Conservation (phyloP, 345 rosid species). For the Syzygium grande region DNA sequence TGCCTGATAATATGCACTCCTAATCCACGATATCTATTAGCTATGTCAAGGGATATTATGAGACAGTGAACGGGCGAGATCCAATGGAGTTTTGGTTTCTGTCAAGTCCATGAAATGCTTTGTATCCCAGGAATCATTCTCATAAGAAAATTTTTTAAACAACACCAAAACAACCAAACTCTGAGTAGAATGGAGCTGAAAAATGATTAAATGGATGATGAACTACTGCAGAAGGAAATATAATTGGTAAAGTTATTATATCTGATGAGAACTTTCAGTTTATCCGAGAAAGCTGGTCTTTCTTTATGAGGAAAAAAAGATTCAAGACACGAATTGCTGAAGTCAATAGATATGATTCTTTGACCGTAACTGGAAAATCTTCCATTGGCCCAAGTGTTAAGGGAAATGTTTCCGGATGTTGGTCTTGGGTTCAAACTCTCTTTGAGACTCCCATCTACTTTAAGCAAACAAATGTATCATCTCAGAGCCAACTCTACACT, state of each 20-base stretch:
- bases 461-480: too few relatives aligned
- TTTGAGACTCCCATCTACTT: neutral
- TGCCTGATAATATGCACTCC: constrained; percentile 87
- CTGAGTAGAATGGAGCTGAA: too few relatives aligned
- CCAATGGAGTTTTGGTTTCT: neutral
- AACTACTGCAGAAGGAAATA: neutral
- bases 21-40: constrained; percentile 54
- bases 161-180: too few relatives aligned
- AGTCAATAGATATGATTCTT: too few relatives aligned
- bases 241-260: neutral
- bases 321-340: neutral
- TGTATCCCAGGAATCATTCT: too few relatives aligned
- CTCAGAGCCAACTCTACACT: too few relatives aligned
- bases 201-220: too few relatives aligned
- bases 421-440: neutral
- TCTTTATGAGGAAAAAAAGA: neutral
- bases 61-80: neutral
- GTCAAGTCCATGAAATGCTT: too few relatives aligned
- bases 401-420: neutral
- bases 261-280: neutral
- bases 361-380: neutral
- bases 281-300: neutral
- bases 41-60: too few relatives aligned
- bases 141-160: too few relatives aligned
- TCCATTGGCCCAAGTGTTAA: neutral